Conservation (phyloP, 2,329 filamentous ascomycete genomes). For the Bipolaris victoriae region DNA sequence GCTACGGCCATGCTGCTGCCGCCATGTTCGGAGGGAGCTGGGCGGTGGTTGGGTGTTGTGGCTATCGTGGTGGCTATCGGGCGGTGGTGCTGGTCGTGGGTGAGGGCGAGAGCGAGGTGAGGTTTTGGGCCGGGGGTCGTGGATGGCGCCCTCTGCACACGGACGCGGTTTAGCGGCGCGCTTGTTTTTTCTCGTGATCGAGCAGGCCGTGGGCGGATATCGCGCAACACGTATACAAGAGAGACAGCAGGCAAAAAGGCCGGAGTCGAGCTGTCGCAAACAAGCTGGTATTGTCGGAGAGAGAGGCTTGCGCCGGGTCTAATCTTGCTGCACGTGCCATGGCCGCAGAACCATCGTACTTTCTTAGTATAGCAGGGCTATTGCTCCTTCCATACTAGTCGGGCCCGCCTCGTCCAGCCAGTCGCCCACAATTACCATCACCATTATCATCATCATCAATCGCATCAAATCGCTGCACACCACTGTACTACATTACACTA, state of each 20-base stretch:
- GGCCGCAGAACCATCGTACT: no score
- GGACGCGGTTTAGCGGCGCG: slow-evolving; percentile 22
- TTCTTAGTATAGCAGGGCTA: no score
- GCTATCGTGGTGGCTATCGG: no score
- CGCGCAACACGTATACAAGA: slow-evolving; percentile 17
- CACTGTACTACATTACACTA: no score
- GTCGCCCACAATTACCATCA: no score
- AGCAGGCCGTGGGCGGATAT: slow-evolving; percentile 4
- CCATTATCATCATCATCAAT: no score
- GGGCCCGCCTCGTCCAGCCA: no score
- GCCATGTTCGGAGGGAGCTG: slow-evolving; percentile 33
- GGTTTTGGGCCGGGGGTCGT: slow-evolving; percentile 7
- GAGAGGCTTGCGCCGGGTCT: slow-evolving; percentile 19
- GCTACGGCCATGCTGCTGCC: slow-evolving; percentile 42
- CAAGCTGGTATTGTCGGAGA: slow-evolving; percentile 6
- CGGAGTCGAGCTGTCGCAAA: slow-evolving; percentile 15
- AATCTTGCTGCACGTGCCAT: slow-evolving; percentile 9
- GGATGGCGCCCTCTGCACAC: slow-evolving; percentile 23
- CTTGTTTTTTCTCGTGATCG: slow-evolving; percentile 7
- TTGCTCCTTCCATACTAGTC: no score
- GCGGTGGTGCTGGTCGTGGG: no score
- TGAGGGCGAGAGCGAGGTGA: neutral
- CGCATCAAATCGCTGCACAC: no score
- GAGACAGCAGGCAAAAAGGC: neutral
- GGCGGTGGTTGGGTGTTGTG: no score